Conservation (phyloP, 1,284 basidiomycete species). For the Flammula alnicola region DNA sequence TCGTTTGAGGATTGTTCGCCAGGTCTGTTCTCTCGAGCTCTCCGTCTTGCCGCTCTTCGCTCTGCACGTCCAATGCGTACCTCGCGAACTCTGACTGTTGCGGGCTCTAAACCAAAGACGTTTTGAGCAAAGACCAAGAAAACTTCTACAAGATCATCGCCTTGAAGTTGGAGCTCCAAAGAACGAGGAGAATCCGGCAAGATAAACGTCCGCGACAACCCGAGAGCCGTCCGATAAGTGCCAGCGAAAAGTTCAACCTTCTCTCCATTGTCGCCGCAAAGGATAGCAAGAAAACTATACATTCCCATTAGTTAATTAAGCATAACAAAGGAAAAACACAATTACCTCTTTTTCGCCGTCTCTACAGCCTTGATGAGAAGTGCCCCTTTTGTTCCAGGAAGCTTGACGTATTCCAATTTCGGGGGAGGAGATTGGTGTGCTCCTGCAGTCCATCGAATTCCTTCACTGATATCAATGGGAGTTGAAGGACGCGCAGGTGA, state of each 20-base stretch:
- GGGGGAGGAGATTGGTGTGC: slow-evolving; percentile 68
- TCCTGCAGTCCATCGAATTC: slow-evolving; percentile 37
- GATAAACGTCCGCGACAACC: slow-evolving; percentile 84
- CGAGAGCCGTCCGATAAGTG: slow-evolving; percentile 79
- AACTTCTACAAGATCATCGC: slow-evolving; percentile 87
- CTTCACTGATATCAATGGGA: slow-evolving; percentile 38
- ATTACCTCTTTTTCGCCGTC: slow-evolving; percentile 82
- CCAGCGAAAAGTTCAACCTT: slow-evolving; percentile 90
- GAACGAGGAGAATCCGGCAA: slow-evolving; percentile 86
- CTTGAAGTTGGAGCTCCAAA: slow-evolving; percentile 86
- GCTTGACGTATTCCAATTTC: slow-evolving; percentile 87
- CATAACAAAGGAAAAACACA: slow-evolving; percentile 11
- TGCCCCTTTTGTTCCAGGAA: slow-evolving; percentile 87
- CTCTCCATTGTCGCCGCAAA: slow-evolving; percentile 91
- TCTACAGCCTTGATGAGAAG: slow-evolving; percentile 83
- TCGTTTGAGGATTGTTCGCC: slow-evolving; percentile 42
- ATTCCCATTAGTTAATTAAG: slow-evolving; percentile 1
- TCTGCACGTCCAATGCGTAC: slow-evolving; percentile 87
- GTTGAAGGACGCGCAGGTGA: slow-evolving; percentile 35
- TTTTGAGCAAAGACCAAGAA: slow-evolving; percentile 88
- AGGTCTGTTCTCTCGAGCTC: slow-evolving; percentile 65
- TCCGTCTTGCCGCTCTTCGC: slow-evolving; percentile 76
- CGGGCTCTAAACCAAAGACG: slow-evolving; percentile 87
- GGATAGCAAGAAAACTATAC: slow-evolving; percentile 80
- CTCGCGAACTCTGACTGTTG: slow-evolving; percentile 88